phyloP scores from a whole-genome alignment of 2,329 filamentous ascomycete species.

The Fonsecaea monophora region DNA sequence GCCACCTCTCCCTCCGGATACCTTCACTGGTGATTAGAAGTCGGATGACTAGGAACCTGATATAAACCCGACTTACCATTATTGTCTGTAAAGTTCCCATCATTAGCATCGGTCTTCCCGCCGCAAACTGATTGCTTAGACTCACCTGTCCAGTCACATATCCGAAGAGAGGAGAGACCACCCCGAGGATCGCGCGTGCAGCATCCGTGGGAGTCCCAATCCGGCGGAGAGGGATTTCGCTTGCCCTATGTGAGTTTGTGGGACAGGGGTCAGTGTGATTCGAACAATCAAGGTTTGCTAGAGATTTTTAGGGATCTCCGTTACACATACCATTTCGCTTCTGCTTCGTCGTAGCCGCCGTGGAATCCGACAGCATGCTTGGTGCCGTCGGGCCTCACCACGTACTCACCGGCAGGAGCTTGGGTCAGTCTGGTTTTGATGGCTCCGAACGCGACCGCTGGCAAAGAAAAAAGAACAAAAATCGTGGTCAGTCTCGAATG shows the following conservation, averaged over 20 bases:
- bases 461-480: too few relatives aligned
- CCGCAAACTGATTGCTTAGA: neutral
- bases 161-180: constrained; percentile 79
- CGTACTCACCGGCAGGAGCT: constrained; percentile 62
- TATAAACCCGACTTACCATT: neutral
- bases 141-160: constrained; percentile 77
- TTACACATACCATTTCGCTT: constrained; percentile 8
- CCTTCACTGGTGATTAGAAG: constrained; percentile 6
- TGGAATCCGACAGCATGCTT: constrained; percentile 10
- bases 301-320: neutral
- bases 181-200: constrained; percentile 75
- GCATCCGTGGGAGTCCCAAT: constrained; percentile 65
- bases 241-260: constrained; percentile 1
- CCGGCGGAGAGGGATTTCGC: constrained; percentile 2
- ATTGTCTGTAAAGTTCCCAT: constrained; percentile 2
- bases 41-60: neutral
- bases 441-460: constrained; percentile 73
- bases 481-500: too few relatives aligned
- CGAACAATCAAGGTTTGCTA: too few relatives aligned
- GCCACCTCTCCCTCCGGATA: constrained; percentile 3
- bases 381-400: constrained; percentile 73
- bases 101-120: neutral
- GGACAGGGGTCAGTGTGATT: too few relatives aligned
- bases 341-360: constrained; percentile 9
- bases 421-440: constrained; percentile 81